Percentiles rank a stretch among this genome's conserved stretches.
Conservation (phyloP, 2,329 filamentous ascomycete genomes). For the Scedosporium aurantiacum region DNA sequence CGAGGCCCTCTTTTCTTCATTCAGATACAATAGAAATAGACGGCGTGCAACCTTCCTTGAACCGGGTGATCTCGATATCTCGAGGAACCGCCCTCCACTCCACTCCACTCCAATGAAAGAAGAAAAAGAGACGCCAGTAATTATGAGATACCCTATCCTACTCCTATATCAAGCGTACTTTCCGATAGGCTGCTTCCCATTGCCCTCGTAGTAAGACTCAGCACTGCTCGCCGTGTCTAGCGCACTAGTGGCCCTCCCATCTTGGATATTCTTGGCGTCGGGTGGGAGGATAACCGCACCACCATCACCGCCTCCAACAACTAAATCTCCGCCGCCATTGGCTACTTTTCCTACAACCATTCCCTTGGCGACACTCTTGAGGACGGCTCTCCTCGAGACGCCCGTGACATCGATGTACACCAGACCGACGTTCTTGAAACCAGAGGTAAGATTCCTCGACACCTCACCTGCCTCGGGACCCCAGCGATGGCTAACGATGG, state of each 20-base stretch:
- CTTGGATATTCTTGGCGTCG: constrained; percentile 14
- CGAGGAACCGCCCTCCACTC: neutral
- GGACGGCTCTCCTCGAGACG: constrained; percentile 75
- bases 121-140: neutral
- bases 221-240: neutral
- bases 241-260: constrained; percentile 15
- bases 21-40: constrained; percentile 3
- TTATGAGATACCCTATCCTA: neutral
- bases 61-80: too few relatives aligned
- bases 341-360: constrained; percentile 81
- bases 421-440: constrained; percentile 89
- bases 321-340: constrained; percentile 61
- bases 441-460: constrained; percentile 64
- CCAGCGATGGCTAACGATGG: constrained; percentile 81
- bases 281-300: constrained; percentile 15
- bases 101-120: neutral
- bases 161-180: neutral
- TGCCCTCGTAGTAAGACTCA: constrained; percentile 9
- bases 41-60: too few relatives aligned
- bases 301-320: constrained; percentile 53
- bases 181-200: constrained; percentile 20
- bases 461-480: constrained; percentile 75
- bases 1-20: neutral
- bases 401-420: constrained; percentile 96
- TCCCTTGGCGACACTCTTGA: constrained; percentile 92